Evolutionary conservation across 2,329 filamentous ascomycete genomes (phyloP), one percentile per base, ranked within the genome.

Genomic region (Cercospora citrullina): DNA sequence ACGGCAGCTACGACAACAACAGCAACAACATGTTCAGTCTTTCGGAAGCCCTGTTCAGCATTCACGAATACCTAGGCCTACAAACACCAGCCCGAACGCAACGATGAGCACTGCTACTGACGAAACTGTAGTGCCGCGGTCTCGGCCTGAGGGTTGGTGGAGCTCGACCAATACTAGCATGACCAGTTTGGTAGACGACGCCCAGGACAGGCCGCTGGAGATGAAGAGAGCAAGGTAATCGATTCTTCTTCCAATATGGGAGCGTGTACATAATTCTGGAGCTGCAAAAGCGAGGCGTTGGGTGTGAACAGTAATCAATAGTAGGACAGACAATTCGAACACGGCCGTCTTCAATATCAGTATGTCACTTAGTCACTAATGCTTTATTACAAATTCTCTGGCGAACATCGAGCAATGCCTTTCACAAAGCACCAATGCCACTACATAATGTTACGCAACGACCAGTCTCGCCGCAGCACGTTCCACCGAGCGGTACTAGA

Each of bases 61-160:
- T 39, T 23, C 45, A 18, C 39, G n/a, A 21, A 51, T 64, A 36
- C 59, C 61, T n/a, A 51, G 63, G 14, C 42, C 48, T n/a, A n/a
- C 33, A 16, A 60, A 51, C 5, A 60, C 51, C 12, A 65, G 67
- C 62, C 60, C 67, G 4, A 28, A 51, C 12, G 51, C 64, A 3
- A 65, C 36, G 10, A 64, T 60, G 18, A 69, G 65, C 61, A 66
- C 42, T 9, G 62, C 63, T 16, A 72, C 72, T 4, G 69, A 73
- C 42, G 67, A 67, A 12, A 73, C 72, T 10, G 65, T 73, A 9
- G 64, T 72, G 10, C 64, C 60, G 33, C 65, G 66, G 4, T 65
- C 58, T 31, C 61, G 69, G 14, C 71, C 72, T 2, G 72, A 73
- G 60, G 72, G 72, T 4, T 72, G 72, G 72, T 73, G 72, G 72